phyloP scores from a whole-genome alignment of 139 green algal species.

The Desmodesmus armatus region DNA sequence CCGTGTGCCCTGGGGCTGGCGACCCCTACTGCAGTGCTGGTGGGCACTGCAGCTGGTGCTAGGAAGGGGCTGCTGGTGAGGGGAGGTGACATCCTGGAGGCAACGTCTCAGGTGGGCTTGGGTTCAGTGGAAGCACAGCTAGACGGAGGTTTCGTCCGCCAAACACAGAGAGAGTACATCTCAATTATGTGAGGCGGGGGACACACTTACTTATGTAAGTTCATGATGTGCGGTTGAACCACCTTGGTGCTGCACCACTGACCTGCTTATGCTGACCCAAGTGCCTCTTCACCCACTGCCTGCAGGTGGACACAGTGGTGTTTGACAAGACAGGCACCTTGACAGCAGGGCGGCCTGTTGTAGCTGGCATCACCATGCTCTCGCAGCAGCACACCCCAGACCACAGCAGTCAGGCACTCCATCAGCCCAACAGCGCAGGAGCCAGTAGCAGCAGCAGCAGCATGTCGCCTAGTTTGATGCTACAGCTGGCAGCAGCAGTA shows the following conservation, averaged over 20 bases:
- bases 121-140: not conserved
- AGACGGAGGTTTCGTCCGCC: not conserved
- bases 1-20: constrained; percentile 94
- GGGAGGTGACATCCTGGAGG: constrained; percentile 86
- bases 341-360: constrained; percentile 81
- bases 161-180: too few relatives aligned
- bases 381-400: not conserved
- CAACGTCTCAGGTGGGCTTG: constrained; percentile 53
- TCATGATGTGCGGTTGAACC: too few relatives aligned
- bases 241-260: too few relatives aligned
- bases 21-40: constrained; percentile 93
- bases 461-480: constrained; percentile 50
- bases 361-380: constrained; percentile 54
- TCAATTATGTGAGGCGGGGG: too few relatives aligned
- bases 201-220: too few relatives aligned
- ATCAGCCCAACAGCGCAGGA: constrained; percentile 8
- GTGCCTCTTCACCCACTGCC: too few relatives aligned
- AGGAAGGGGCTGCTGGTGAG: constrained; percentile 86
- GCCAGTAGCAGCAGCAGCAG: constrained; percentile 14
- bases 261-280: too few relatives aligned
- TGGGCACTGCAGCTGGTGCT: constrained; percentile 85
- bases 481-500: constrained; percentile 79
- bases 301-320: constrained; percentile 86
- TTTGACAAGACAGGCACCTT: constrained; percentile 98
- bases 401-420: not conserved